These are phyloP conservation scores for Dillenia suffruticosa DNA, from an alignment of 164 flowering plant species.

Conservation along the genomic window DNA sequence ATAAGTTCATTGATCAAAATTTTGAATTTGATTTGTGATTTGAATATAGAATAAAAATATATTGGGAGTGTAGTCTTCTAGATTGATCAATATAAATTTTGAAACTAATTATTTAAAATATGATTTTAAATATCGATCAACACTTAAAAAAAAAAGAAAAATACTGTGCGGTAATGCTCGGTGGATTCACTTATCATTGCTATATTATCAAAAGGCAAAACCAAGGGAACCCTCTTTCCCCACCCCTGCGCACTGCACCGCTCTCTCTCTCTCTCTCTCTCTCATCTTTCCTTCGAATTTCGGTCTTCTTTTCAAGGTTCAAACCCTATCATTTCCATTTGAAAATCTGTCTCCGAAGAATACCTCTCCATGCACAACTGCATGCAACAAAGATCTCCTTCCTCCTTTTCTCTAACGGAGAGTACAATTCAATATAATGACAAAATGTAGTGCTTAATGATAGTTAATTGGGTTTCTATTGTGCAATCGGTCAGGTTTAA, in stretches of 20 bases:
- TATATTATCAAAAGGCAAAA: slow-evolving; percentile 31
- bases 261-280: slow-evolving; percentile 1
- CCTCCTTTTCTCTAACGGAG: not conserved
- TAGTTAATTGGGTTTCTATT: not conserved
- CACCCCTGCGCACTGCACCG: slow-evolving; percentile 10
- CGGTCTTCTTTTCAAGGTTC: slow-evolving; percentile 15
- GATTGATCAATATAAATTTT: too few relatives aligned
- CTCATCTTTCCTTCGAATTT: slow-evolving; percentile 26
- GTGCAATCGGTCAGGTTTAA: not conserved
- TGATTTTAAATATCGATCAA: too few relatives aligned
- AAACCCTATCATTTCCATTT: slow-evolving; percentile 51
- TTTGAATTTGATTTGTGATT: too few relatives aligned
- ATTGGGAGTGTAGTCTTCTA: too few relatives aligned
- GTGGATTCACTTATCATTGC: slow-evolving; percentile 49
- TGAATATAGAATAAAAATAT: too few relatives aligned
- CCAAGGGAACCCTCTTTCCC: slow-evolving; percentile 1
- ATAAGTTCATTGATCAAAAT: too few relatives aligned
- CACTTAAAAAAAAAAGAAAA: too few relatives aligned
- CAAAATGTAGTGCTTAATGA: not conserved
- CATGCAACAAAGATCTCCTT: slow-evolving; percentile 30
- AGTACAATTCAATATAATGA: not conserved
- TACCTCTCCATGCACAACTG: slow-evolving; percentile 32
- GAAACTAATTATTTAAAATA: too few relatives aligned
- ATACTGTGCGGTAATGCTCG: not conserved
- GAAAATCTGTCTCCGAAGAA: slow-evolving; percentile 70